These are phyloP conservation scores for Saccharomyces hybrid DNA, from an alignment of 1,139 yeast genomes.

Conservation along the genomic window DNA sequence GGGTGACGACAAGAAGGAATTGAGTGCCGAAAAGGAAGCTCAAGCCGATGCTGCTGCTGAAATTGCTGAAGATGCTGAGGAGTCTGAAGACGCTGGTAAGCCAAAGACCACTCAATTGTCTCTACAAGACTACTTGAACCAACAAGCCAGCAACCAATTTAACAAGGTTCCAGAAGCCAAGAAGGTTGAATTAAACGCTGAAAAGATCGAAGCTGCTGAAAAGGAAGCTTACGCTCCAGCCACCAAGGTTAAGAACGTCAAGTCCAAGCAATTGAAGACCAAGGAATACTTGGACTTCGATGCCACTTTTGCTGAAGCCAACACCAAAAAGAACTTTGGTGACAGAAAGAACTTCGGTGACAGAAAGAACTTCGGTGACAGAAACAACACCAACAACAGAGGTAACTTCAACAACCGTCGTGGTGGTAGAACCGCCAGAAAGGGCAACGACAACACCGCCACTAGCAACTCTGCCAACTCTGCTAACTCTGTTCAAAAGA, in stretches of 20 bases:
- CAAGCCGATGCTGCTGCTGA: constrained; percentile 25
- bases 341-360: constrained; percentile 5
- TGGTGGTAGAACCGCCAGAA: constrained; percentile 20
- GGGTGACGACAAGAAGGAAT: constrained; percentile 60
- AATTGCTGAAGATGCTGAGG: constrained; percentile 43
- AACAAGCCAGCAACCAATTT: constrained; percentile 37
- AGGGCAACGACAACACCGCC: constrained; percentile 13
- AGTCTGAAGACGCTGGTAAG: constrained; percentile 43
- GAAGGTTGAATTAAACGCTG: constrained; percentile 43
- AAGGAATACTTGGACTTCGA: constrained; percentile 62
- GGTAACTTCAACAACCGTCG: constrained; percentile 1
- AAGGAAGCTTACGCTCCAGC: constrained; percentile 50
- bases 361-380: too few species aligned
- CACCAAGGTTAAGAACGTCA: constrained; percentile 51
- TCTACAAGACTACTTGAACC: constrained; percentile 56
- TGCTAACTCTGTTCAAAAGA: constrained; percentile 17
- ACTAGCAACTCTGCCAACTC: constrained; percentile 19
- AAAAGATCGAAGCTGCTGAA: constrained; percentile 42
- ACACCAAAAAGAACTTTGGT: constrained; percentile 27
- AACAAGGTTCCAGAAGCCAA: constrained; percentile 40
- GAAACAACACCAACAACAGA: too few species aligned
- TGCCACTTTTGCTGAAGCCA: constrained; percentile 51
- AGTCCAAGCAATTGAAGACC: constrained; percentile 57
- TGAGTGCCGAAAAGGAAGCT: constrained; percentile 23
- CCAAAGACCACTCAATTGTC: constrained; percentile 38